Evolutionary conservation across 2,329 filamentous ascomycete species (phyloP), one percentile per base, ranked within the genome.

Genomic region (Fusarium mangiferae): DNA sequence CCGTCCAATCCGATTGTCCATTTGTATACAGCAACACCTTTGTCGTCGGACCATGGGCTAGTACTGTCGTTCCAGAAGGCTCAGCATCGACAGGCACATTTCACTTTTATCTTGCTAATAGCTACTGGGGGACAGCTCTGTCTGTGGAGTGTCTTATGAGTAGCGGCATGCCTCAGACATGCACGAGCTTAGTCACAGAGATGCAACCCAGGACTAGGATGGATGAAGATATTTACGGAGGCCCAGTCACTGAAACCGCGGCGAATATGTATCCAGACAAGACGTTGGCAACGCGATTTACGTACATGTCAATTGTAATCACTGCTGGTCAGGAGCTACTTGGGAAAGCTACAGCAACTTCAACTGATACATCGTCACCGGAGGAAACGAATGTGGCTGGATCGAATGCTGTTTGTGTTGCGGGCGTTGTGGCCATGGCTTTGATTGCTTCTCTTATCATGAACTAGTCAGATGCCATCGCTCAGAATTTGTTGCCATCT

Each of bases 11-110:
- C 9, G 22, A 56, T 20, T 57, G 39, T 14, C 39, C 55, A 26
- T 35, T 14, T 9, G 42, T 26, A 18, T 26, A 41, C 22, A 66
- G 46, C 36, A 66, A 68, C n/a, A 66, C 65, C 7, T 26, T 66
- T n/a, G 45, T 69, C 4, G 18, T 69, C 9, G 66, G 66, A 2
- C 66, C 66, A 8, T 69, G 64, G 66, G 66, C 66, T 5, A 62
- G 52, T 20, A 51, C 48, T 6, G 45, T 45, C 7, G 38, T 69
- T 17, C 35, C 49, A 24, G 22, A 48, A 6, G 66, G 64, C 6
- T 35, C 20, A 10, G 17, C 64, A 8, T 49, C 38, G 6, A 69
- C 44, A 5, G 64, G 64, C 3, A 45, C 28, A 1, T 68, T 68
- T 42, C 56, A 51, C 13, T 68, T 35, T 15, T 62, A 55, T 24